Evolutionary conservation across 441 rosid genomes (phyloP).

Genomic region (Aleurites moluccanus): DNA sequence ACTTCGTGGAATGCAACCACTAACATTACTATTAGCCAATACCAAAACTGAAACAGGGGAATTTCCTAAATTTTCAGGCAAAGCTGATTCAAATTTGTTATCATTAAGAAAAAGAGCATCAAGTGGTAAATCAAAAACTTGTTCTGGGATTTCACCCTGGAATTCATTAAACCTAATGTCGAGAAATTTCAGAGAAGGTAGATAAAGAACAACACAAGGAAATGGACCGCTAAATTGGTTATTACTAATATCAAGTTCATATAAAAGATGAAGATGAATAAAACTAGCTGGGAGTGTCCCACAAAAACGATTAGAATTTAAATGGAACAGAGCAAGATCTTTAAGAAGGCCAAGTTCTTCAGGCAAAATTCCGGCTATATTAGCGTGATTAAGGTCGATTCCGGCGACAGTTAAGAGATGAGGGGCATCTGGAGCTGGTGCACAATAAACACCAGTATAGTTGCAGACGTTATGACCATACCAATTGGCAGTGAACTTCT

Average conservation of each 20-base stretch:
- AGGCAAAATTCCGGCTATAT: conserved; percentile 68
- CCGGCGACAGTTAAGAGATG: conserved; percentile 65
- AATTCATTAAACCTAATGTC: conserved; percentile 70
- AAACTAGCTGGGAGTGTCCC: conserved; percentile 63
- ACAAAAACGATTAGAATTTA: conserved; percentile 63
- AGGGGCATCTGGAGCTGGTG: conserved; percentile 56
- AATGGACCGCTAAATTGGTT: conserved; percentile 62
- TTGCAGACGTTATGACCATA: conserved; percentile 71
- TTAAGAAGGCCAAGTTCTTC: conserved; percentile 69
- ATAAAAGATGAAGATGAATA: conserved; percentile 44
- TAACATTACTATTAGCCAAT: conserved; percentile 56
- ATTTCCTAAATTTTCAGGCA: conserved; percentile 73
- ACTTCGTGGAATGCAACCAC: conserved; percentile 68
- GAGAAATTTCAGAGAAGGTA: conserved; percentile 68
- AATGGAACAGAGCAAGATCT: conserved; percentile 75
- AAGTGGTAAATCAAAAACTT: conserved; percentile 61
- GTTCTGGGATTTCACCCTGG: conserved; percentile 50
- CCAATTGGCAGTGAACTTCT: conserved; percentile 63
- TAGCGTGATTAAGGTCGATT: conserved; percentile 72
- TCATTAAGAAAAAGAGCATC: conserved; percentile 83
- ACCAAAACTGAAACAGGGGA: conserved; percentile 80
- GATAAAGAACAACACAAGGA: conserved; percentile 55
- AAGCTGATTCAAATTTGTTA: conserved; percentile 58
- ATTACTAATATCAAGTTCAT: conserved; percentile 78
- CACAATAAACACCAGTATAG: conserved; percentile 77